Conservation (phyloP, 371 early-diverging fungal genomes). For the Enteropsectra breve region DNA sequence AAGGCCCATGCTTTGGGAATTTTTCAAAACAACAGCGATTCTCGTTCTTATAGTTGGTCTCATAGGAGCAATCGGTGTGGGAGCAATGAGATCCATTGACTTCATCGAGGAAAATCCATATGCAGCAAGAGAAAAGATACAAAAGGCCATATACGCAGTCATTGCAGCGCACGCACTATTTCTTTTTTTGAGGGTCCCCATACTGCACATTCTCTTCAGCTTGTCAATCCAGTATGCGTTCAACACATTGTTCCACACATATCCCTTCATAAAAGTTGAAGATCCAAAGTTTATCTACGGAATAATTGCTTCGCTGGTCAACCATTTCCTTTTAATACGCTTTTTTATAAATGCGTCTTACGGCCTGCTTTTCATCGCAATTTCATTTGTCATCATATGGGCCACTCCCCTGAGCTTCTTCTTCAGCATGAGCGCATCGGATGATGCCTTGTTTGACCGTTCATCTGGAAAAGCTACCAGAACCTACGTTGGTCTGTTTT, state of each 20-base stretch:
- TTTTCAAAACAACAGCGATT: conserved; percentile 11
- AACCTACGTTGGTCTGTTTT: conserved; percentile 20
- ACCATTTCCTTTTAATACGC: conserved; percentile 57
- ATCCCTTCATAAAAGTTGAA: conserved; percentile 54
- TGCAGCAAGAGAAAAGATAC: conserved; percentile 57
- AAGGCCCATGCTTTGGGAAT: conserved; percentile 26
- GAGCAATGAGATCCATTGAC: conserved; percentile 52
- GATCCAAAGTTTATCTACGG: conserved; percentile 57
- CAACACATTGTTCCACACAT: conserved; percentile 51
- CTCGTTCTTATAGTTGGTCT: conserved; percentile 34
- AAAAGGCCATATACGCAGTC: conserved; percentile 39
- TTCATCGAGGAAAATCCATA: conserved; percentile 60
- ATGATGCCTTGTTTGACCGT: conserved; percentile 47
- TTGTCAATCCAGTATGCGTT: conserved; percentile 54
- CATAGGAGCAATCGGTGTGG: conserved; percentile 48
- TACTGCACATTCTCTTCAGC: conserved; percentile 49
- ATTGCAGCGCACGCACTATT: conserved; percentile 48
- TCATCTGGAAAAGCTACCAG: conserved; percentile 2
- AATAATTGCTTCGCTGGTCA: conserved; percentile 53
- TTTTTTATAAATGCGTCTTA: conserved; percentile 34
- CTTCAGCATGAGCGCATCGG: conserved; percentile 59
- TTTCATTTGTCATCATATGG: conserved; percentile 59
- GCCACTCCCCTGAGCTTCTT: conserved; percentile 59
- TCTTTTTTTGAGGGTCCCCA: conserved; percentile 49
- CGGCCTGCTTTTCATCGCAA: conserved; percentile 44